phyloP scores from a whole-genome alignment of 2,329 filamentous ascomycete genomes.

The Colletotrichum sp. region DNA sequence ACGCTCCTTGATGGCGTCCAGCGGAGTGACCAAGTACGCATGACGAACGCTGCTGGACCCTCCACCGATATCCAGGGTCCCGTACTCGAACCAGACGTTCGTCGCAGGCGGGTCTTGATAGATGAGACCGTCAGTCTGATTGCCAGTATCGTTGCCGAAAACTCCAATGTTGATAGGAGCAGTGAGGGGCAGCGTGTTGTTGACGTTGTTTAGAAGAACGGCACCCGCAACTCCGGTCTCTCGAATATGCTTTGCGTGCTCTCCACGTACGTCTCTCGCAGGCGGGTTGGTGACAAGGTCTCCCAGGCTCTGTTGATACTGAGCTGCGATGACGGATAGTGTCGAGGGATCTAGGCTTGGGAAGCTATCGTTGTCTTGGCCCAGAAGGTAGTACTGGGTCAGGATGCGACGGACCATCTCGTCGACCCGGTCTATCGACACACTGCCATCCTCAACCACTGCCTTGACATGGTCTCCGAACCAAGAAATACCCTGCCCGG shows the following conservation, averaged over 20 bases:
- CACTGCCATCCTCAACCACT: slow-evolving; percentile 60
- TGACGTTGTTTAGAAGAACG: slow-evolving; percentile 71
- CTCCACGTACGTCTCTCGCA: slow-evolving; percentile 60
- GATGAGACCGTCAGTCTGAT: slow-evolving; percentile 34
- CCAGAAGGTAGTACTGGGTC: slow-evolving; percentile 63
- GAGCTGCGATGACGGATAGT: not conserved
- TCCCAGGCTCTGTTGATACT: not conserved
- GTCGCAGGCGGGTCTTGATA: not conserved
- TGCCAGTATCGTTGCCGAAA: slow-evolving; percentile 69
- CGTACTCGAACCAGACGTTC: slow-evolving; percentile 60
- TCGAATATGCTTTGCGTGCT: slow-evolving; percentile 65
- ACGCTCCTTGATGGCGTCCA: slow-evolving; percentile 67
- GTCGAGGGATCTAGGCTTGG: slow-evolving; percentile 40
- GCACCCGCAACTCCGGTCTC: slow-evolving; percentile 59
- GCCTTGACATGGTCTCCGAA: slow-evolving; percentile 64
- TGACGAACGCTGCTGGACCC: slow-evolving; percentile 66
- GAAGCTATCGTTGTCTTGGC: slow-evolving; percentile 50
- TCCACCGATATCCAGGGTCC: slow-evolving; percentile 72
- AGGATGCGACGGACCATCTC: slow-evolving; percentile 72
- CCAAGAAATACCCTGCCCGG: slow-evolving; percentile 42
- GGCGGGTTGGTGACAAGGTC: slow-evolving; percentile 41
- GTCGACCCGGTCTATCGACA: slow-evolving; percentile 65
- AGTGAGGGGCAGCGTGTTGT: slow-evolving; percentile 60
- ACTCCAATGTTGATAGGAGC: slow-evolving; percentile 59
- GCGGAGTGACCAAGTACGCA: slow-evolving; percentile 69